A percentile compares a stretch with the other conserved stretches of the same genome.
phyloP scores from a whole-genome alignment of 148 eudicot species.

The Limonium bicolor region DNA sequence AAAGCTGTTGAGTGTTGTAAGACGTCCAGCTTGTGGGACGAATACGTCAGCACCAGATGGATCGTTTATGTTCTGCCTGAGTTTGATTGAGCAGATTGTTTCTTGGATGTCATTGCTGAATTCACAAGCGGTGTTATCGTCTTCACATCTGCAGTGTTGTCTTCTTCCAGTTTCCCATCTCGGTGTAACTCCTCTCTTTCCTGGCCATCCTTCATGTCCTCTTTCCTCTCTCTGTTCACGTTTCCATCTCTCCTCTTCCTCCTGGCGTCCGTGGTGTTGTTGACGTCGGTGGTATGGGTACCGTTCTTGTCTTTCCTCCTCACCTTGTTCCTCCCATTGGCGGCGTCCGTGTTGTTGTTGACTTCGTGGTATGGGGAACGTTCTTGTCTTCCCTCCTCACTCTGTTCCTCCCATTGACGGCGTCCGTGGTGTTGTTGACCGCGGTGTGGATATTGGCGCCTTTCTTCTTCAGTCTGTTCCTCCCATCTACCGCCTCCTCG shows the following conservation, averaged over 20 bases:
- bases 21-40: conserved; percentile 55
- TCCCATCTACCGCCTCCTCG: neutral
- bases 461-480: too few relatives aligned
- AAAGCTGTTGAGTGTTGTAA: conserved; percentile 33
- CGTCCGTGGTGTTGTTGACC: too few relatives aligned
- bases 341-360: too few relatives aligned
- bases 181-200: neutral
- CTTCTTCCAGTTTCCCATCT: neutral
- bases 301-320: too few relatives aligned
- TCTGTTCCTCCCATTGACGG: too few relatives aligned
- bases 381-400: too few relatives aligned
- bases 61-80: conserved; percentile 32
- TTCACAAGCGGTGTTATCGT: neutral
- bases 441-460: too few relatives aligned
- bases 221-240: neutral
- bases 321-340: too few relatives aligned
- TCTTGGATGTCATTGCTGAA: conserved; percentile 50
- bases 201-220: neutral
- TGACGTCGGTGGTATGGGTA: too few relatives aligned
- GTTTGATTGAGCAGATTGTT: conserved; percentile 39
- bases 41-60: conserved; percentile 49
- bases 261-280: too few relatives aligned
- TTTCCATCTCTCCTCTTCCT: too few relatives aligned
- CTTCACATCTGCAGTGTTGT: neutral
- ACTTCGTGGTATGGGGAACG: too few relatives aligned